Percentiles rank a stretch among this genome's conserved stretches.
These are phyloP conservation scores for Picochlorum sp. DNA, from an alignment of 139 green algal genomes.

Conservation along the genomic window DNA sequence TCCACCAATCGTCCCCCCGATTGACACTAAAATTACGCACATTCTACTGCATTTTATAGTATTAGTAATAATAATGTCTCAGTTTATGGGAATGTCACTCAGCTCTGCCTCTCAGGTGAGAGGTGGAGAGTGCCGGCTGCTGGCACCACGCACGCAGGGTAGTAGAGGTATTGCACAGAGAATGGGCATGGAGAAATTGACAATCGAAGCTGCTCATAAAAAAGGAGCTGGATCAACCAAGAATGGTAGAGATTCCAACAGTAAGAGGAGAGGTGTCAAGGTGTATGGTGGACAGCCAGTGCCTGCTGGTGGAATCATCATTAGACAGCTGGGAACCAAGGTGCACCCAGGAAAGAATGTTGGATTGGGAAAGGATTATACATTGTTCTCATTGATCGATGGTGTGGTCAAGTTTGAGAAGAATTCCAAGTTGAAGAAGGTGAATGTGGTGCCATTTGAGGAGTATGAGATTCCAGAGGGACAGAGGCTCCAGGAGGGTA, in stretches of 20 bases:
- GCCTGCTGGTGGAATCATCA: slow-evolving; percentile 90
- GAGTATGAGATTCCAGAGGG: slow-evolving; percentile 42
- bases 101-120: neutral
- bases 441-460: slow-evolving; percentile 35
- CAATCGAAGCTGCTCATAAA: slow-evolving; percentile 70
- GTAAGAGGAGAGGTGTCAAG: slow-evolving; percentile 89
- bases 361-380: slow-evolving; percentile 86
- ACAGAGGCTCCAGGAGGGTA: slow-evolving; percentile 33
- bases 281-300: slow-evolving; percentile 90
- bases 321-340: slow-evolving; percentile 82
- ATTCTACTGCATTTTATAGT: too few species aligned
- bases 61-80: too few species aligned
- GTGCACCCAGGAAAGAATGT: slow-evolving; percentile 82
- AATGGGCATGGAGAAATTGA: slow-evolving; percentile 1
- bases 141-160: neutral
- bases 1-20: too few species aligned
- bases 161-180: slow-evolving; percentile 1
- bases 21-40: too few species aligned
- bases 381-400: slow-evolving; percentile 74
- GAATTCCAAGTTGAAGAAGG: slow-evolving; percentile 20
- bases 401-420: slow-evolving; percentile 86
- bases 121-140: neutral
- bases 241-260: slow-evolving; percentile 92
- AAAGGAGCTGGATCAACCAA: slow-evolving; percentile 90
- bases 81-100: too few species aligned